Evolutionary conservation across 768 basidiomycete species (phyloP).

Genomic region (Paxillus involutus): DNA sequence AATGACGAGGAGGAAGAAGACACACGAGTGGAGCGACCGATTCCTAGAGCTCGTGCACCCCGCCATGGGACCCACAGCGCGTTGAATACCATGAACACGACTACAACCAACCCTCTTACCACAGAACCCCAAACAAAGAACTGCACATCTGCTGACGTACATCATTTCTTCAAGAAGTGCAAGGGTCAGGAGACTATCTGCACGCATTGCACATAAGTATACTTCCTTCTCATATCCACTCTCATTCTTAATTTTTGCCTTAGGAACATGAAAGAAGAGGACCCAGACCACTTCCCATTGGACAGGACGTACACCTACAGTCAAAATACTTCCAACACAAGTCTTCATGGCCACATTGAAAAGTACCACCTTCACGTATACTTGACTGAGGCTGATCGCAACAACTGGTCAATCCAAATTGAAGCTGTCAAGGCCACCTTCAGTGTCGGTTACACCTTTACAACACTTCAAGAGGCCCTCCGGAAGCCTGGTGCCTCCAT

Average conservation of each 20-base stretch:
- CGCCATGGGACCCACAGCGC: not conserved
- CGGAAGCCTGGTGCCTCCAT: not conserved
- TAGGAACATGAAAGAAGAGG: not conserved
- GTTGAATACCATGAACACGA: not conserved
- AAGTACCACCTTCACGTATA: constrained; percentile 1
- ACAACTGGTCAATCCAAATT: not conserved
- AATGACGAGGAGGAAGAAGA: too few species aligned
- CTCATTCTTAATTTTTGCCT: not conserved
- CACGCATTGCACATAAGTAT: not conserved
- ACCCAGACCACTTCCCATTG: not conserved
- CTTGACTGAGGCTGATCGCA: not conserved
- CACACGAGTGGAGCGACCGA: not conserved
- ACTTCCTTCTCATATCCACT: not conserved
- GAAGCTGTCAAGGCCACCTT: not conserved
- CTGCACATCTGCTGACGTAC: not conserved
- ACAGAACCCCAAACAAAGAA: not conserved
- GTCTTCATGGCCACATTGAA: not conserved
- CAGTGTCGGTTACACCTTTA: not conserved
- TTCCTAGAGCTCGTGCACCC: not conserved
- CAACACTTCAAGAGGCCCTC: not conserved
- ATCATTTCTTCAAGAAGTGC: not conserved
- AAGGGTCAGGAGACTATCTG: not conserved
- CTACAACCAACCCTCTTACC: not conserved
- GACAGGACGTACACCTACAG: not conserved
- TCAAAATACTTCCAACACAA: not conserved